Evolutionary conservation across 1,284 basidiomycete species (phyloP), one percentile per base, ranked within the genome.

Genomic region (Entoloma clypeatum): DNA sequence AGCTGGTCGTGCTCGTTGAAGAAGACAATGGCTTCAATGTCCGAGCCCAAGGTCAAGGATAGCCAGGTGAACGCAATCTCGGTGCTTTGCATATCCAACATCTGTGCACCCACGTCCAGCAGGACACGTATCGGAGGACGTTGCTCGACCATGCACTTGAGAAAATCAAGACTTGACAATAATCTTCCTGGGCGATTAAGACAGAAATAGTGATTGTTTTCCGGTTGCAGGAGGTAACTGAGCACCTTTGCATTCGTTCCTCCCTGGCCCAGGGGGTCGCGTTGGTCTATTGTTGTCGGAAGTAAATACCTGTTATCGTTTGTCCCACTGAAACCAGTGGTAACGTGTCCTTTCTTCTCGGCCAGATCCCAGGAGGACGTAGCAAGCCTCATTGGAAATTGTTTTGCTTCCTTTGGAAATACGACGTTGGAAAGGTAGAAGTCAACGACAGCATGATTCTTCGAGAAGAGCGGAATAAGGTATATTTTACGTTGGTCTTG

Each of bases 21-120:
- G 49, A 68, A 79, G 3, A 79, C 58, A 0, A 69, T 70, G 0
- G 72, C 76, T 16, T 55, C 50, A 7, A 67, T 45, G 34, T 60
- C 43, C 0, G 40, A 32, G 24, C 49, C 57, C 28, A 63, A 39
- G 16, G 45, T 21, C 28, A 63, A 39, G 16, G 45, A 23, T 0
- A 78, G 56, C 77, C 75, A 78, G 1, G 44, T 39, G 17, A 45
- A 22, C 0, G 62, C 72, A 4, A 78, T 45, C 5, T 69, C 57
- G 1, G 54, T 29, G 42, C 76, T 78, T 13, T 58, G 52, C 26
- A 75, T 51, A 32, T 79, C 76, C 6, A 79, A 55, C 58, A 79
- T 74, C 45, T 79, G 77, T 0, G 77, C 75, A 1, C 77, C 76
- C 9, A 78, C 71, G 27, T 78, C 75, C 11, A 79, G 55, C n/a